Conservation (phyloP, 352 stramenopile species). For the Phytophthora colocasiae region DNA sequence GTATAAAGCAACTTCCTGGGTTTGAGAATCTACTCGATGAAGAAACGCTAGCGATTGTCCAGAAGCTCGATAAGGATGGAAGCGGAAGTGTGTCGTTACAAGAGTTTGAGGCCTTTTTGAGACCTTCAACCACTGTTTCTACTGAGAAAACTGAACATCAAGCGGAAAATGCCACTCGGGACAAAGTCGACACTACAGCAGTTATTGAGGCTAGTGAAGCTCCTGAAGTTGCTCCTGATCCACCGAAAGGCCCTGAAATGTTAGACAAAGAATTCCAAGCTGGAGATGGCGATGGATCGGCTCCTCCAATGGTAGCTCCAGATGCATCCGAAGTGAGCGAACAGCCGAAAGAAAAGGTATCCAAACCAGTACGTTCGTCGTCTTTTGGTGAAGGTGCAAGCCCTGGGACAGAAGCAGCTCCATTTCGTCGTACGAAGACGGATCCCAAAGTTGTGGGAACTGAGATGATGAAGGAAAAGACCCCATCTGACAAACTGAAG, state of each 20-base stretch:
- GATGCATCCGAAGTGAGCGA: too few relatives aligned
- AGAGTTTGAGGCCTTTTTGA: constrained; percentile 61
- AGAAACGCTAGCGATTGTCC: constrained; percentile 48
- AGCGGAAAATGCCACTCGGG: neutral
- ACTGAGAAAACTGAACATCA: neutral
- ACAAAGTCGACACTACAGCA: neutral
- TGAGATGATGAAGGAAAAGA: constrained; percentile 4
- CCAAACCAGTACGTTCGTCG: constrained; percentile 20
- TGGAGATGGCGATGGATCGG: constrained; percentile 21
- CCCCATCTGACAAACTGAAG: constrained; percentile 6
- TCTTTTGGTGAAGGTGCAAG: constrained; percentile 34
- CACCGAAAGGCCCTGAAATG: neutral
- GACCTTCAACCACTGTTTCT: neutral
- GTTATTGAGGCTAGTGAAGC: neutral
- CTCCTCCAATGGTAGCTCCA: constrained; percentile 1
- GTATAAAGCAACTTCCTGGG: constrained; percentile 52
- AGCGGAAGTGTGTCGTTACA: constrained; percentile 61
- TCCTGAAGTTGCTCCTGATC: too few relatives aligned
- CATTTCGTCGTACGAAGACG: constrained; percentile 36
- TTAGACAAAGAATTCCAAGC: constrained; percentile 5
- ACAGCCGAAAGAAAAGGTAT: neutral
- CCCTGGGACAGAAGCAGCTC: constrained; percentile 2
- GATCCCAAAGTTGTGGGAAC: constrained; percentile 18
- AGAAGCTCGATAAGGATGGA: constrained; percentile 58
- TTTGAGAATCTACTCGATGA: constrained; percentile 47